Conservation (phyloP, 345 rosid genomes). For the Arabidopsis arenosa region DNA sequence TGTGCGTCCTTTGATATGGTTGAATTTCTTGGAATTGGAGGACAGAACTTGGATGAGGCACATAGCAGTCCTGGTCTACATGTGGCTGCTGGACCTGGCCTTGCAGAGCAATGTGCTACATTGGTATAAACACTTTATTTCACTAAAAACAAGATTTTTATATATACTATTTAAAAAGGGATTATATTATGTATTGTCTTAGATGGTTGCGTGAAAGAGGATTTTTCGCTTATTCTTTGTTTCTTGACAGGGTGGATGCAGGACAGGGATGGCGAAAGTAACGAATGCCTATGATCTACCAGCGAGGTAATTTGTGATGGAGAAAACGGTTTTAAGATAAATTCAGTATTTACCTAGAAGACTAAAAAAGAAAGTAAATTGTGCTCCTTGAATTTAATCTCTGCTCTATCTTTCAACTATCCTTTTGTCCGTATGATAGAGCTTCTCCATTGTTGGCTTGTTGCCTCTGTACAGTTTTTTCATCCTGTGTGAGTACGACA, state of each 20-base stretch:
- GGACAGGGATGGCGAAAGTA: constrained; percentile 97
- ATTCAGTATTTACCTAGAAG: neutral
- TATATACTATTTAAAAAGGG: neutral
- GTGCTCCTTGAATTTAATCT: constrained; percentile 4
- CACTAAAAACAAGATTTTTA: neutral
- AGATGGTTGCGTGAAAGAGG: neutral
- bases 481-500: constrained; percentile 9
- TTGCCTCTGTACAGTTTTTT: constrained; percentile 5
- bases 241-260: constrained; percentile 86
- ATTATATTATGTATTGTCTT: neutral
- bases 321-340: constrained; percentile 24
- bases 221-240: constrained; percentile 19
- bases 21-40: constrained; percentile 36
- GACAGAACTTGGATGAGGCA: constrained; percentile 87
- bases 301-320: constrained; percentile 63
- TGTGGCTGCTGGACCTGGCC: constrained; percentile 96
- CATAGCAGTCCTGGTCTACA: constrained; percentile 96
- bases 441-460: constrained; percentile 7
- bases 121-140: constrained; percentile 55
- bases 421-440: constrained; percentile 14
- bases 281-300: constrained; percentile 97
- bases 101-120: constrained; percentile 89
- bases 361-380: neutral
- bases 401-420: constrained; percentile 2
- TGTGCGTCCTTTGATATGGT: constrained; percentile 17